Conservation (phyloP, 257 asterid species). For the Agastache rugosa region DNA sequence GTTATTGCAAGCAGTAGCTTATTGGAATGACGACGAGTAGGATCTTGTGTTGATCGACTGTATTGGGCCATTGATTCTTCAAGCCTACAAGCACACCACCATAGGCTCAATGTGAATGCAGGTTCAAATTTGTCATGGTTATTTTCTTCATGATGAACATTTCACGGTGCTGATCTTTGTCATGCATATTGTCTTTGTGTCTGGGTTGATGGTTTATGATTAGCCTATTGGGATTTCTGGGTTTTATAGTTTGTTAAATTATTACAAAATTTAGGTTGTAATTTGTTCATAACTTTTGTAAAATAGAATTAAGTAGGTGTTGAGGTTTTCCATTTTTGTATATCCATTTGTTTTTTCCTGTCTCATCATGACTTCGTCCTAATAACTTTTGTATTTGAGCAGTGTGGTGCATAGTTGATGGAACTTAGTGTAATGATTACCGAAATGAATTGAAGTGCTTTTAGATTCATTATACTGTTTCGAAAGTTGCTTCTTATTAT, state of each 20-base stretch:
- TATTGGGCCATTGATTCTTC: conserved; percentile 9
- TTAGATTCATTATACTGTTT: not conserved
- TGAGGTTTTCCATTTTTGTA: conserved; percentile 37
- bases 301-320: conserved; percentile 43
- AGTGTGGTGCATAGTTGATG: conserved; percentile 33
- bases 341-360: conserved; percentile 13
- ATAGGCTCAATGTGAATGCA: conserved; percentile 5
- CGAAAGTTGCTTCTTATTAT: not conserved
- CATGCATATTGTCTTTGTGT: conserved; percentile 10
- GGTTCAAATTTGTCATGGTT: conserved; percentile 13
- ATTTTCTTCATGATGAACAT: not conserved
- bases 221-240: conserved; percentile 31
- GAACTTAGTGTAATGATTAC: not conserved
- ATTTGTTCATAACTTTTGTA: conserved; percentile 55
- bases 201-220: conserved; percentile 26
- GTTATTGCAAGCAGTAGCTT: conserved; percentile 4
- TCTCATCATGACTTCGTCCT: conserved; percentile 25
- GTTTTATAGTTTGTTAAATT: conserved; percentile 26
- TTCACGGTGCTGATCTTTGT: not conserved
- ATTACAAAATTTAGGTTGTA: conserved; percentile 42
- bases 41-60: conserved; percentile 4
- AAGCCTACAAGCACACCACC: not conserved
- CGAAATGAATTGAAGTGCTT: conserved; percentile 6
- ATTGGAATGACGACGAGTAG: not conserved
- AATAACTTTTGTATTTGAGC: conserved; percentile 22